Percentiles rank a stretch among this genome's conserved stretches.
These are phyloP conservation scores for Chamaenerion angustifolium DNA, from an alignment of 345 rosid genomes.

Conservation along the genomic window DNA sequence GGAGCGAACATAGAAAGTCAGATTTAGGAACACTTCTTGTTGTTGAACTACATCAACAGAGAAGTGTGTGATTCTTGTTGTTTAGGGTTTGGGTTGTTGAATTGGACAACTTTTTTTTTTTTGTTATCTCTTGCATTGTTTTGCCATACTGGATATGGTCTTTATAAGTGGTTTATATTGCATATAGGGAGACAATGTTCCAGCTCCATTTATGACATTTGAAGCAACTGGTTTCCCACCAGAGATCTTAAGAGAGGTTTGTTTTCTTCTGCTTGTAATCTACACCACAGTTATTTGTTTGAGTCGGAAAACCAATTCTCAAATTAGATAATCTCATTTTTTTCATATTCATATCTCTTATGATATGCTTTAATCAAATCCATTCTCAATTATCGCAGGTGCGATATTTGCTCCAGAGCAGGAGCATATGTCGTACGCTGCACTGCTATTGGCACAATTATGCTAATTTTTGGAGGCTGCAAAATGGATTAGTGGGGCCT, in stretches of 20 bases:
- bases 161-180: constrained; percentile 11
- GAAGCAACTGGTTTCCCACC: constrained; percentile 84
- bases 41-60: too few species aligned
- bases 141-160: background rate
- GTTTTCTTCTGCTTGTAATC: constrained; percentile 14
- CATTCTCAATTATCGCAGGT: constrained; percentile 77
- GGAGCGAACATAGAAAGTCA: too few species aligned
- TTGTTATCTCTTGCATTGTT: background rate
- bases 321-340: constrained; percentile 15
- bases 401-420: constrained; percentile 92
- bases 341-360: constrained; percentile 11
- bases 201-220: constrained; percentile 88
- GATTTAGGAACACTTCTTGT: too few species aligned
- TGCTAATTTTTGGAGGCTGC: constrained; percentile 80
- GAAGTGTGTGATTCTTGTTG: background rate
- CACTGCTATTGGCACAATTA: constrained; percentile 64
- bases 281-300: constrained; percentile 7
- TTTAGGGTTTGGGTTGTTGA: background rate
- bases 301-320: constrained; percentile 13
- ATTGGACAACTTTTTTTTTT: background rate
- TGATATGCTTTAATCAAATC: constrained; percentile 35
- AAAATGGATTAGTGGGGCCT: constrained; percentile 74
- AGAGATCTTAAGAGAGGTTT: constrained; percentile 83
- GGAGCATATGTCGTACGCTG: constrained; percentile 98
- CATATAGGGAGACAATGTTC: constrained; percentile 76